Evolutionary conservation across 2,329 filamentous ascomycete species (phyloP), one percentile per base, ranked within the genome.

Genomic region (Cryphonectria naterciae): DNA sequence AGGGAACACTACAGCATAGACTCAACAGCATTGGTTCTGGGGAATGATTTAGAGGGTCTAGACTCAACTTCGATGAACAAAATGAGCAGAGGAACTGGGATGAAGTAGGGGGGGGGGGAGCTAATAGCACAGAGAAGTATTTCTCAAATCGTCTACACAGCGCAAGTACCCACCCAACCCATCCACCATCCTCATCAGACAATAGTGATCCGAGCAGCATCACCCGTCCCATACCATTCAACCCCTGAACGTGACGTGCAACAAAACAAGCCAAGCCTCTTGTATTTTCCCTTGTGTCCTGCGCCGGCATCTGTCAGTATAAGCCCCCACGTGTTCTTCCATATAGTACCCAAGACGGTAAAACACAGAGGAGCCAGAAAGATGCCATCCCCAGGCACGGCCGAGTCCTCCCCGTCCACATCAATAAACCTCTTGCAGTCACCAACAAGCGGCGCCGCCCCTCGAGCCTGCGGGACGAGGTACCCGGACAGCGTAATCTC

Each of bases 11-110:
- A 71, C 70, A 71, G 60, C 64, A 58, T 74, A 75, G 70, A 74
- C 73, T 75, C 75, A 75, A 75, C 74, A 68, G 70, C 72, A 67
- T 62, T 62, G 68, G 68, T 67, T 56, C 41, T 67, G 66, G 60
- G 37, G 37, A 46, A 66, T 37, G 19, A 60, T 43, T 63, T 39
- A 58, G 64, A 68, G 46, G 54, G 65, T 13, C 58, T 39, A 39
- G 58, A 61, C 62, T 65, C 70, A 70, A 65, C 70, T 70, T 70
- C 60, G 61, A n/a, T 39, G 10, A n/a, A 35, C 17, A 49, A 35
- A n/a, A 35, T 19, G 35, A 37, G 32, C 8, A 60, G 17, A 11
- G 22, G 58, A 19, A 13, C 32, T 11, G 13, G 37, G 37, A 39
- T 11, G 37, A 39, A 13, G n/a, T n/a, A n/a, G n/a, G n/a, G n/a